These are phyloP conservation scores for Neurospora terricola DNA, from an alignment of 495 filamentous ascomycete genomes.

Conservation along the genomic window DNA sequence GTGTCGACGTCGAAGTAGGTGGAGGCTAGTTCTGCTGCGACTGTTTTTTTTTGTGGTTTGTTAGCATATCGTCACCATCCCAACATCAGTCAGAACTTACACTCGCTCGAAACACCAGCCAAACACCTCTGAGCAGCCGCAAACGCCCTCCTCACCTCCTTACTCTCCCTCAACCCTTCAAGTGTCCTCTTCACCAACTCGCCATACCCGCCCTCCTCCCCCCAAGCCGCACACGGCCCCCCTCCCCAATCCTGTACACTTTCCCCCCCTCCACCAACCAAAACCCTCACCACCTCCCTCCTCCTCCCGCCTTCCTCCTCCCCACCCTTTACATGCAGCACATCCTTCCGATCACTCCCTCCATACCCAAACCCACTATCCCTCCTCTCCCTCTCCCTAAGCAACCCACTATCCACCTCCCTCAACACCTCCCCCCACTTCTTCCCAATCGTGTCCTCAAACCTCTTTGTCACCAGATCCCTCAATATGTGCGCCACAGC, in stretches of 20 bases:
- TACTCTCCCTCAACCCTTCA: constrained; percentile 8
- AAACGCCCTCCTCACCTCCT: constrained; percentile 14
- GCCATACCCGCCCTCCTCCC: constrained; percentile 6
- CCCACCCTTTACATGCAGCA: neutral
- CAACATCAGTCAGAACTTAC: too few relatives aligned
- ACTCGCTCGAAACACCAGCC: constrained; percentile 8
- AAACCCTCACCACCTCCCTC: neutral
- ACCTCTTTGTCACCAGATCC: constrained; percentile 13
- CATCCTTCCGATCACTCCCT: neutral
- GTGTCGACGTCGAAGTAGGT: constrained; percentile 21
- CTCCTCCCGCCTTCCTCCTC: neutral
- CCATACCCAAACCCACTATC: neutral
- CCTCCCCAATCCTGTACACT: constrained; percentile 9
- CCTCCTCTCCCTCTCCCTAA: neutral
- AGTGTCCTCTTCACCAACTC: constrained; percentile 11
- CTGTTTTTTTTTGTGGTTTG: neutral
- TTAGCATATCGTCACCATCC: too few relatives aligned
- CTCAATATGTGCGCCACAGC: constrained; percentile 18
- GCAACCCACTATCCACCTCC: neutral
- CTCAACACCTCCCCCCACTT: constrained; percentile 11
- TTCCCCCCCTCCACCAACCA: neutral
- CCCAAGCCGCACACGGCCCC: constrained; percentile 17
- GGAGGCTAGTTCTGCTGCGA: constrained; percentile 14
- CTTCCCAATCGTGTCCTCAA: constrained; percentile 12
- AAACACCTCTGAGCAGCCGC: constrained; percentile 18